Percentiles rank a stretch among this genome's conserved stretches.
Conservation (phyloP, 208 protist species). For the Acanthamoeba lenticulata region DNA sequence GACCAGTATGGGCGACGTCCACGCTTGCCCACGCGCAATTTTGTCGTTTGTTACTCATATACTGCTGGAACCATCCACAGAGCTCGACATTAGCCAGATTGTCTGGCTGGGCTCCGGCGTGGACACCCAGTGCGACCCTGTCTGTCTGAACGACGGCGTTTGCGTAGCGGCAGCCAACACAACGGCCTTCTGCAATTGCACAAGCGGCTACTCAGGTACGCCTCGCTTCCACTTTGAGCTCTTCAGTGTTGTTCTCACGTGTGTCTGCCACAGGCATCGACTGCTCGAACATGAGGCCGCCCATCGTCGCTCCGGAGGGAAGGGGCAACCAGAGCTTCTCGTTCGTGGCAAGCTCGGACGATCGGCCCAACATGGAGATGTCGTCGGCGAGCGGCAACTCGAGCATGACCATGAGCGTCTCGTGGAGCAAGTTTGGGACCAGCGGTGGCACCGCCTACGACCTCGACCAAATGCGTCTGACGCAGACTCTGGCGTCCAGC, state of each 20-base stretch:
- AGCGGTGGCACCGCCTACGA: neutral
- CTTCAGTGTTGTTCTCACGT: too few species aligned
- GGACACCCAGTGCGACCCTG: neutral
- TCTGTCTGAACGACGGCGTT: neutral
- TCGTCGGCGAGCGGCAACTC: neutral
- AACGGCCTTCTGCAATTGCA: neutral
- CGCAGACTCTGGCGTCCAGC: neutral
- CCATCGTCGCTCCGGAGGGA: neutral
- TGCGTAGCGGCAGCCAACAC: neutral
- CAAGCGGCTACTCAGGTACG: neutral
- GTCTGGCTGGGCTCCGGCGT: neutral
- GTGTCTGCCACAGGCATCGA: neutral
- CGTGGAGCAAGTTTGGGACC: neutral
- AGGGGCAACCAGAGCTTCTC: too few species aligned
- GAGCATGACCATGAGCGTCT: neutral
- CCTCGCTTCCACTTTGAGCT: too few species aligned
- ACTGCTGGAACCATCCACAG: neutral
- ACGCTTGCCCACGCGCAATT: neutral
- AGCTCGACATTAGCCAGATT: neutral
- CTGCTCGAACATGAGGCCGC: neutral
- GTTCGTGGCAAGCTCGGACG: neutral
- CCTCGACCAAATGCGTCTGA: neutral
- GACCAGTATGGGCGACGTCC: too few species aligned
- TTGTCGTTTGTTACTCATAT: neutral
- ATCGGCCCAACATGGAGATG: neutral